phyloP scores from a whole-genome alignment of 176 grass and related monocot species.

The Chloris gayana region DNA sequence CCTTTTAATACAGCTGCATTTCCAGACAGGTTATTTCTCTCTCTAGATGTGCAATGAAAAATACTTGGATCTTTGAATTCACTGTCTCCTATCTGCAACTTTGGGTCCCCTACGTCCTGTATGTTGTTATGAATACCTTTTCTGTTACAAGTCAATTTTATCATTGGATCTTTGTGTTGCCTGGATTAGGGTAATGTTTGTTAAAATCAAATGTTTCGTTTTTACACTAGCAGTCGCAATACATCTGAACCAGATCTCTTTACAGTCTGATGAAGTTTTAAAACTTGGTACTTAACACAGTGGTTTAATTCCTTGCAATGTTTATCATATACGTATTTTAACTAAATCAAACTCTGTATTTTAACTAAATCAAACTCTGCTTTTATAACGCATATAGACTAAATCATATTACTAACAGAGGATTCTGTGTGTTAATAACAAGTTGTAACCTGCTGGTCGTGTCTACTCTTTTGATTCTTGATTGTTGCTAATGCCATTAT shows the following conservation, averaged over 20 bases:
- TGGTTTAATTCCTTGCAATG: neutral
- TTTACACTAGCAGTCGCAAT: neutral
- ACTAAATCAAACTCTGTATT: neutral
- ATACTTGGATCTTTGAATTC: neutral
- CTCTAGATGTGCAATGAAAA: neutral
- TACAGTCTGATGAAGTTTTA: neutral
- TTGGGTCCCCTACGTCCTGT: neutral
- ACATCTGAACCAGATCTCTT: constrained; percentile 24
- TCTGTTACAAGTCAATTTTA: neutral
- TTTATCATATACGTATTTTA: neutral
- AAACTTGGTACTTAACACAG: neutral
- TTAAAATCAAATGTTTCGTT: neutral
- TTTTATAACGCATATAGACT: constrained; percentile 2
- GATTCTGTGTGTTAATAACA: neutral
- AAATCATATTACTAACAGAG: constrained; percentile 5
- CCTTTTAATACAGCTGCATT: constrained; percentile 95
- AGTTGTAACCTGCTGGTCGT: constrained; percentile 6
- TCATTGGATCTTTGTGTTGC: neutral
- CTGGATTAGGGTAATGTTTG: neutral
- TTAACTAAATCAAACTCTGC: neutral
- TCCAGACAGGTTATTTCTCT: constrained; percentile 77
- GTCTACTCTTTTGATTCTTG: neutral
- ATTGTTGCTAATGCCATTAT: neutral
- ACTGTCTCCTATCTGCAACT: neutral
- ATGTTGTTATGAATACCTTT: constrained; percentile 17